Percentiles rank a stretch among this genome's conserved stretches.
Evolutionary conservation across 2,329 filamentous ascomycete species (phyloP).

Genomic region (Shiraia sp.): DNA sequence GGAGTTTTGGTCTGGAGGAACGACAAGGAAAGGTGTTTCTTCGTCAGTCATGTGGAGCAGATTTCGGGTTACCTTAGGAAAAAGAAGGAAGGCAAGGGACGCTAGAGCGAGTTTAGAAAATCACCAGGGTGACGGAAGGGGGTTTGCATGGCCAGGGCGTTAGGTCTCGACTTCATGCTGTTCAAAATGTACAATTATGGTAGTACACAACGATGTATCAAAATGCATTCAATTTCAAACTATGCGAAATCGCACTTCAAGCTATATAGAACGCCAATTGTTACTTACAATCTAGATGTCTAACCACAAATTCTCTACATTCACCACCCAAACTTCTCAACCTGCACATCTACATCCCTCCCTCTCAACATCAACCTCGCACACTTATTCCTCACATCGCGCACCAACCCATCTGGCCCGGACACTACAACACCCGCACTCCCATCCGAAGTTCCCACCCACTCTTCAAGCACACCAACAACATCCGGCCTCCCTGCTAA

Average conservation of each 20-base stretch:
- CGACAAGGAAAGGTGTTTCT: constrained; percentile 80
- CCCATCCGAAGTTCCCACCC: constrained; percentile 34
- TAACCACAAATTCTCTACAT: background rate
- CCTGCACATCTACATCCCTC: constrained; percentile 55
- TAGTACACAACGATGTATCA: no score
- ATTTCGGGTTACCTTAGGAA: constrained; percentile 77
- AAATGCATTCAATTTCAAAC: no score
- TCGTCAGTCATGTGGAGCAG: constrained; percentile 89
- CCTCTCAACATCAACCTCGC: constrained; percentile 55
- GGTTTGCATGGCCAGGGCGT: no score
- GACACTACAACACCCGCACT: constrained; percentile 61
- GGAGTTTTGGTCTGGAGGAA: constrained; percentile 89
- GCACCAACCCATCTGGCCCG: constrained; percentile 65
- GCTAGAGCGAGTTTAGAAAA: background rate
- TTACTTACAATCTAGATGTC: no score
- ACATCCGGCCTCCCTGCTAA: constrained; percentile 61
- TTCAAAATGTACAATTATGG: no score
- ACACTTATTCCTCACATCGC: constrained; percentile 63
- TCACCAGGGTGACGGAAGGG: no score
- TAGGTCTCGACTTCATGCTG: no score
- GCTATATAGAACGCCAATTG: no score
- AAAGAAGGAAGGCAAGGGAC: constrained; percentile 22
- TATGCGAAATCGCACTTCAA: no score
- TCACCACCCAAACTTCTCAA: constrained; percentile 72
- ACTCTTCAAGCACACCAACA: constrained; percentile 46